phyloP scores from a whole-genome alignment of 1,284 basidiomycete species.

The Moniliella sp. region DNA sequence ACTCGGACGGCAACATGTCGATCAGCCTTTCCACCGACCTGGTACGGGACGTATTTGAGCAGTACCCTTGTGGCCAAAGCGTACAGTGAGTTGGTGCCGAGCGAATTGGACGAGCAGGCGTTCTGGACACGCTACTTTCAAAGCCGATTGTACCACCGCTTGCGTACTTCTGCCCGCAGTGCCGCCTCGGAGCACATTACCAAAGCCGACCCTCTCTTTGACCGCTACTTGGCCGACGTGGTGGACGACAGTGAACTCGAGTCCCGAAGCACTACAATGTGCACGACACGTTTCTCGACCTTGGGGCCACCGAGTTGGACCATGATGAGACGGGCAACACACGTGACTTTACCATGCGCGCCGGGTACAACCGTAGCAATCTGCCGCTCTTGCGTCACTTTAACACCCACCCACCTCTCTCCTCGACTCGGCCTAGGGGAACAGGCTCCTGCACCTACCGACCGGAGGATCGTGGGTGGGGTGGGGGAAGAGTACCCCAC shows the following conservation, averaged over 20 bases:
- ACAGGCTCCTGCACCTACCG: constrained; percentile 4
- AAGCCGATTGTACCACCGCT: constrained; percentile 76
- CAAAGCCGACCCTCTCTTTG: constrained; percentile 78
- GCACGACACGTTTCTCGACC: constrained; percentile 59
- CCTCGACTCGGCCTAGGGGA: constrained; percentile 41
- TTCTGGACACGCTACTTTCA: constrained; percentile 96
- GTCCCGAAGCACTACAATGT: constrained; percentile 49
- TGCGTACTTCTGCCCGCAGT: constrained; percentile 72
- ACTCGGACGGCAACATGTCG: constrained; percentile 41
- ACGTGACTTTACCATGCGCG: constrained; percentile 81
- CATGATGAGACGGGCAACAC: constrained; percentile 73
- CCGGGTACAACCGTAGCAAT: constrained; percentile 63
- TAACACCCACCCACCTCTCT: constrained; percentile 80
- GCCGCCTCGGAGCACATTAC: constrained; percentile 61
- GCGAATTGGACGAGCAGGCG: constrained; percentile 58
- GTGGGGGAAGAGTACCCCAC: constrained; percentile 21
- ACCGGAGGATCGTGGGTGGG: constrained; percentile 14
- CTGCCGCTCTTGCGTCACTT: constrained; percentile 85
- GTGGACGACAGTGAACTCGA: constrained; percentile 74
- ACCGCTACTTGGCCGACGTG: constrained; percentile 67
- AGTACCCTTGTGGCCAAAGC: constrained; percentile 86
- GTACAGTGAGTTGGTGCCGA: constrained; percentile 75
- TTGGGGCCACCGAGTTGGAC: constrained; percentile 73
- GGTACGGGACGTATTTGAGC: constrained; percentile 84
- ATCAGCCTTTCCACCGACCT: constrained; percentile 79